phyloP scores from a whole-genome alignment of 257 asterid species.

The Rhazya stricta region DNA sequence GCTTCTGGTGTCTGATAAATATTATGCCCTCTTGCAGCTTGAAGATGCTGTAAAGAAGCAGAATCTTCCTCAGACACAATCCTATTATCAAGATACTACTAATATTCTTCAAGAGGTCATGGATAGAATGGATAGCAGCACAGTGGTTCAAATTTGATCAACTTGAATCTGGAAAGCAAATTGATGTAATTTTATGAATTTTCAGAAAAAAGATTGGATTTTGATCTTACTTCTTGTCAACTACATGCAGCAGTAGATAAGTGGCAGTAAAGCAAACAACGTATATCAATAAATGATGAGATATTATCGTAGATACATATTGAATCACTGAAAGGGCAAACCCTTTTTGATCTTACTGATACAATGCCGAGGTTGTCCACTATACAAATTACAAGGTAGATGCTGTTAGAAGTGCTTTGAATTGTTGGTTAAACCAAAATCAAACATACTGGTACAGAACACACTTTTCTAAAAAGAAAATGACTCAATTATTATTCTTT shows the following conservation, averaged over 20 bases:
- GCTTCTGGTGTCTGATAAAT: neutral
- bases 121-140: conserved; percentile 33
- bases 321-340: conserved; percentile 17
- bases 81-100: conserved; percentile 49
- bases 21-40: conserved; percentile 37
- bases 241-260: neutral
- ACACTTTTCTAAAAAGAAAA: conserved; percentile 31
- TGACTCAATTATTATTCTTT: conserved; percentile 14
- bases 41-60: conserved; percentile 49
- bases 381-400: conserved; percentile 48
- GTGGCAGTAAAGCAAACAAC: neutral
- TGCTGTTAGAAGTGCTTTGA: conserved; percentile 37
- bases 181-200: neutral
- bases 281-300: conserved; percentile 11
- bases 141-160: neutral
- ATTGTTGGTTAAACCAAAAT: conserved; percentile 28
- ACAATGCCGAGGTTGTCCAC: conserved; percentile 41
- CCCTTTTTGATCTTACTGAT: conserved; percentile 24
- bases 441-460: conserved; percentile 34
- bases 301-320: conserved; percentile 16
- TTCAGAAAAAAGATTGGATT: neutral
- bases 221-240: neutral
- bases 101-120: conserved; percentile 62
- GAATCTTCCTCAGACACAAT: conserved; percentile 38
- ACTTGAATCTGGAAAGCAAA: neutral